These are phyloP conservation scores for Penicillium italicum DNA, from an alignment of 2,329 filamentous ascomycete genomes.

Conservation along the genomic window DNA sequence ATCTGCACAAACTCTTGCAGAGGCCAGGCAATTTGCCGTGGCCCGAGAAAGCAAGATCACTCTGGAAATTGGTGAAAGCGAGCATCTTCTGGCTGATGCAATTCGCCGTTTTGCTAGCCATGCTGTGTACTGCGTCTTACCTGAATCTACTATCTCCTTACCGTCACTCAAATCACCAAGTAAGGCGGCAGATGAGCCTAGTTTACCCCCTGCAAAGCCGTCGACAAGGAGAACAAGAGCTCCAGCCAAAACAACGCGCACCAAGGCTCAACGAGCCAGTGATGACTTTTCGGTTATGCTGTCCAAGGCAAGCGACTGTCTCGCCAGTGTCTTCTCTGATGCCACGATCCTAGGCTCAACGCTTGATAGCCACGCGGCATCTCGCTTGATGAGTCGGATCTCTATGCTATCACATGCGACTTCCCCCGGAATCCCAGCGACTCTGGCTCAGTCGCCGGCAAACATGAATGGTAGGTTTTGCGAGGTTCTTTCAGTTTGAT, in stretches of 20 bases:
- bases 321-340: constrained; percentile 33
- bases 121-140: constrained; percentile 81
- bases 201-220: constrained; percentile 24
- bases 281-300: constrained; percentile 39
- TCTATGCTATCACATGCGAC: constrained; percentile 45
- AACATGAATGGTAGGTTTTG: constrained; percentile 37
- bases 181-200: constrained; percentile 39
- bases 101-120: constrained; percentile 63
- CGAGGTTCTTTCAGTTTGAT: neutral
- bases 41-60: constrained; percentile 62
- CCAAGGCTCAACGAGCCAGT: constrained; percentile 28
- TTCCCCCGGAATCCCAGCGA: constrained; percentile 26
- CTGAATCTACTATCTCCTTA: constrained; percentile 88
- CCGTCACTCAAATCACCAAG: constrained; percentile 57
- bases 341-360: constrained; percentile 38
- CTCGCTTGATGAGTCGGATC: constrained; percentile 39
- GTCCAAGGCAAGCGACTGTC: constrained; percentile 34
- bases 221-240: constrained; percentile 27
- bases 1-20: constrained; percentile 53
- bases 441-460: constrained; percentile 33
- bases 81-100: constrained; percentile 39
- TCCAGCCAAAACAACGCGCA: constrained; percentile 25
- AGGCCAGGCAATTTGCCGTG: constrained; percentile 32
- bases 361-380: constrained; percentile 38
- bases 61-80: constrained; percentile 36